phyloP scores from a whole-genome alignment of 1,139 yeast species.

The Taphrina betulina region DNA sequence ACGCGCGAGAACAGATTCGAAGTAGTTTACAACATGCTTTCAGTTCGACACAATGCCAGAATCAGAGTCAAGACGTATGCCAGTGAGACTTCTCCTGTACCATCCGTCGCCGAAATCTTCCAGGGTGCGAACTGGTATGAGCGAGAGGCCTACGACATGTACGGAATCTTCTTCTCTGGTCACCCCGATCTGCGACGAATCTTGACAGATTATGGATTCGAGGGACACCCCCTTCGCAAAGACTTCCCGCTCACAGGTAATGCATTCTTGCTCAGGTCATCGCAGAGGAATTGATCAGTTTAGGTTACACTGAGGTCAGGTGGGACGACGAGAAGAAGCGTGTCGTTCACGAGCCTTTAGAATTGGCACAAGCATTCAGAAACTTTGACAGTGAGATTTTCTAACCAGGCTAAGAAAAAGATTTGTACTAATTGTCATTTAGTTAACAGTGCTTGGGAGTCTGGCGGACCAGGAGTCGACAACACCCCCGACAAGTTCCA shows the following conservation, averaged over 20 bases:
- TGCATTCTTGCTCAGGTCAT: constrained; percentile 55
- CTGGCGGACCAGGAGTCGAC: constrained; percentile 83
- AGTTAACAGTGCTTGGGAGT: constrained; percentile 91
- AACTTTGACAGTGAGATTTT: too few species aligned
- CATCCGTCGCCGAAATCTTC: constrained; percentile 66
- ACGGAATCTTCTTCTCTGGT: constrained; percentile 67
- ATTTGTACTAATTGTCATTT: too few species aligned
- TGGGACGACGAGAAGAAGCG: constrained; percentile 90
- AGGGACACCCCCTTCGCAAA: constrained; percentile 87
- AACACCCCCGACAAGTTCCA: constrained; percentile 77
- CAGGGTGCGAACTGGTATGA: constrained; percentile 82
- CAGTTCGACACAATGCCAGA: constrained; percentile 81
- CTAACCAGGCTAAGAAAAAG: too few species aligned
- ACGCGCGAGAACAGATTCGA: constrained; percentile 81
- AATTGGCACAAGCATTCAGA: constrained; percentile 65
- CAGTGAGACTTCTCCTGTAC: constrained; percentile 77
- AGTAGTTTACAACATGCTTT: constrained; percentile 77
- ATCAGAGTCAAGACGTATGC: constrained; percentile 89
- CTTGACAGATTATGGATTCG: constrained; percentile 89
- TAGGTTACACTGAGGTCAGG: constrained; percentile 57
- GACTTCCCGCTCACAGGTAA: constrained; percentile 81
- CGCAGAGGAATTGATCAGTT: neutral
- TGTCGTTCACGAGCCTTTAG: constrained; percentile 84
- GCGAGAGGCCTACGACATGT: constrained; percentile 36
- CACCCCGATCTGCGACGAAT: constrained; percentile 90